Evolutionary conservation across 2,329 filamentous ascomycete species (phyloP).

Genomic region (Bipolaris oryzae): DNA sequence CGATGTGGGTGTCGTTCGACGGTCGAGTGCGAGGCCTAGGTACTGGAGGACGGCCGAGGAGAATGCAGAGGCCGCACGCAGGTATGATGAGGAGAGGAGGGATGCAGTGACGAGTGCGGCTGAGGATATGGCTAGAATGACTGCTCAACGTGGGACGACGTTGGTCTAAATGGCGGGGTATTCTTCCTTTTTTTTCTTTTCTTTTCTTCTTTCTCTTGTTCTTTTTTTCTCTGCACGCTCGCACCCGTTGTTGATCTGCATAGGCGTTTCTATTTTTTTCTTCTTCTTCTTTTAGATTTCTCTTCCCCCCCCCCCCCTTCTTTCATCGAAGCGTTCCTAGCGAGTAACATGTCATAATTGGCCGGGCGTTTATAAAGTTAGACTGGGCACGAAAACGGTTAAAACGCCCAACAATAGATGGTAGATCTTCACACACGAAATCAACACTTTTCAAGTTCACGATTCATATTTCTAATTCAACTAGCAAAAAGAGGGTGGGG

Average conservation of each 20-base stretch:
- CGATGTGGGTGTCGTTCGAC: conserved; percentile 2
- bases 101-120: conserved; percentile 10
- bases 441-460: not conserved
- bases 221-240: not conserved
- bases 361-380: no score
- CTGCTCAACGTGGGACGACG: not conserved
- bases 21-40: conserved; percentile 21
- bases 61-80: conserved; percentile 18
- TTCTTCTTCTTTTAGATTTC: not conserved
- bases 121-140: conserved; percentile 13
- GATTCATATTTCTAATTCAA: no score
- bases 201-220: not conserved
- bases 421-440: no score
- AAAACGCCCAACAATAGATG: not conserved
- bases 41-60: conserved; percentile 19
- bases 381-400: no score
- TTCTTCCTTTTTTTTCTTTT: not conserved
- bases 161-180: not conserved
- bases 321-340: no score
- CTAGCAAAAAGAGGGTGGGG: no score
- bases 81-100: conserved; percentile 15
- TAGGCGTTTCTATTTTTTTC: not conserved
- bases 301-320: no score
- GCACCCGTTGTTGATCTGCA: not conserved
- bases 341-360: no score